A percentile compares a stretch with the other conserved stretches of the same genome.
phyloP scores from a whole-genome alignment of 2,329 filamentous ascomycete genomes.

The Ceratocystis albifundus region DNA sequence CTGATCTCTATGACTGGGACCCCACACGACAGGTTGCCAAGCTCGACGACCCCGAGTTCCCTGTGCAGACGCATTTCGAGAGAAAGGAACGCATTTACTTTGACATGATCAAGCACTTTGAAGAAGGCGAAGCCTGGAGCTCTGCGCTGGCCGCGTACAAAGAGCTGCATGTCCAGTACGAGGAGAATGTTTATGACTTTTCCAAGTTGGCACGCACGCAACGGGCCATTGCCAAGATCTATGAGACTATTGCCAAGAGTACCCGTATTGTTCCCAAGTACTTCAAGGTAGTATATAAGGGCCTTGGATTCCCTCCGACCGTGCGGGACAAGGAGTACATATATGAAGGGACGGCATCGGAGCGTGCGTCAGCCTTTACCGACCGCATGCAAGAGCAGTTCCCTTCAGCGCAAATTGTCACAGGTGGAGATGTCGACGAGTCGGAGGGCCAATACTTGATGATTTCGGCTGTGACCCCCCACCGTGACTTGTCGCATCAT shows the following conservation, averaged over 20 bases:
- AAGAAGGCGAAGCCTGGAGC: constrained; percentile 89
- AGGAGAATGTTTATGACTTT: constrained; percentile 81
- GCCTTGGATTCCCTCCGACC: constrained; percentile 71
- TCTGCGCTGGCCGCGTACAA: constrained; percentile 78
- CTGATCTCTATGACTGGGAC: constrained; percentile 89
- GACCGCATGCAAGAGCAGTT: constrained; percentile 89
- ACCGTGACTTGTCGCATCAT: constrained; percentile 69
- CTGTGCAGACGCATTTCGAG: constrained; percentile 77
- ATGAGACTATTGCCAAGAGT: constrained; percentile 76
- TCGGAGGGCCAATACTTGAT: constrained; percentile 85
- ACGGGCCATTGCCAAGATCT: constrained; percentile 81
- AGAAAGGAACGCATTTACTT: constrained; percentile 88
- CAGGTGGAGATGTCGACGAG: constrained; percentile 57
- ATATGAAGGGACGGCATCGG: constrained; percentile 68
- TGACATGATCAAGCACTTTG: constrained; percentile 86
- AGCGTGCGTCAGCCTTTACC: constrained; percentile 70
- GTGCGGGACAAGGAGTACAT: constrained; percentile 86
- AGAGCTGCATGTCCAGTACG: constrained; percentile 85
- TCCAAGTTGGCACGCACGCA: constrained; percentile 80
- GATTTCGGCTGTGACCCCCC: constrained; percentile 66
- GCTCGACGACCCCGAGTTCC: constrained; percentile 63
- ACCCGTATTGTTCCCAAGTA: constrained; percentile 70
- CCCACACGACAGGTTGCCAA: constrained; percentile 53
- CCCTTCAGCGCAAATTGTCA: constrained; percentile 70
- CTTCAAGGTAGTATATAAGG: constrained; percentile 82